Base-by-base conservation (phyloP, 305 asterid species). In the Fraxinus ornus region DNA sequence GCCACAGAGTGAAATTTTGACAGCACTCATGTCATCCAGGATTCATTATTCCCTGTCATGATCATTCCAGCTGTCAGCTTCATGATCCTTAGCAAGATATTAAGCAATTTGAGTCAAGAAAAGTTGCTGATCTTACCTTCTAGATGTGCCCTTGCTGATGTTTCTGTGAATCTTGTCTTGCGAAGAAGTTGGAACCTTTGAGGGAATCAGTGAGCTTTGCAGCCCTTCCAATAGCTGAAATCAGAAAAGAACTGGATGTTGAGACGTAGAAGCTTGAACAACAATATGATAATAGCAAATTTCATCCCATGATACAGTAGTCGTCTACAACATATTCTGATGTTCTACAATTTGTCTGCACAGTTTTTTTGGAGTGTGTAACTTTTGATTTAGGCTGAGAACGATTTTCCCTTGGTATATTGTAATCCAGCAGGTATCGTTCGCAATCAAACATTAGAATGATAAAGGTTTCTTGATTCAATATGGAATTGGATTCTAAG, bases 171-270 rank as follows among this genome's bases (percentile, higher is more conserved):
- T 89, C 85, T 87, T 95, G 88, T 92, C 97, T 85, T 91, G 97
- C 33, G 98, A 93, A 80, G 89, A 84, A 15, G 95, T 81, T 49
- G 97, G 93, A 64, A 89, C n/a, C 87, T 94, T 96, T n/a, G 99
- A 79, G 86, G 91, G 86, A 17, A 88, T 78, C 77, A 93, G 89
- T 1, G 98, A 93, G 83, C 98, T 96, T 82, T 96, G 98, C 84
- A 96, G 87, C 78, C 99, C 99, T 92, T 96, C 99, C 91, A 96
- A 81, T 66, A 96, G 91, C 99, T 96, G 93, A 81, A 89, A 70
- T 78, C 78, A 79, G 72, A 78, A 70, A 66, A 78, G 15, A 75
- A 52, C 72, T 41, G 73, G 35, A 60, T 60, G 39, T 33, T 74
- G 55, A 84, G 77, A 75, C 30, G 7, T 0, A 22, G 71, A 62